Conservation (phyloP, 305 asterid species). For the Petunia hybrid region DNA sequence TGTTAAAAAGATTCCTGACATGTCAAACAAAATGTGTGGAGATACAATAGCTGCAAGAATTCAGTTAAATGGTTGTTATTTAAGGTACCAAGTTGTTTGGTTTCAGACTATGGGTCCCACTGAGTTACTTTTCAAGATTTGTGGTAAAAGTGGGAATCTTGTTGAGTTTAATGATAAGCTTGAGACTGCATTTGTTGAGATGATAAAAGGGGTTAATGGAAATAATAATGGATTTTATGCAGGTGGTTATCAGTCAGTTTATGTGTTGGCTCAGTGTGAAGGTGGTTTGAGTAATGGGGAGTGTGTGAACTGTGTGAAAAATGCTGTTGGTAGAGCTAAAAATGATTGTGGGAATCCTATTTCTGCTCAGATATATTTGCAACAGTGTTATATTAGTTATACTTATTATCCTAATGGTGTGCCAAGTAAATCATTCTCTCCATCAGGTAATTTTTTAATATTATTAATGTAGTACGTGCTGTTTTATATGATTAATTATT, state of each 20-base stretch:
- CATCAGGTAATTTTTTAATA: constrained; percentile 57
- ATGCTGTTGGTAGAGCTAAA: constrained; percentile 56
- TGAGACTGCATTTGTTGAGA: constrained; percentile 64
- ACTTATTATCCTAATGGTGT: constrained; percentile 79
- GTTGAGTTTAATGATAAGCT: constrained; percentile 64
- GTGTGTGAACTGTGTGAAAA: constrained; percentile 81
- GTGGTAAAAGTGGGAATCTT: constrained; percentile 77
- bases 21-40: constrained; percentile 61
- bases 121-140: constrained; percentile 66
- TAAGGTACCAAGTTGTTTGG: constrained; percentile 65
- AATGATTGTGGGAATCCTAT: constrained; percentile 63
- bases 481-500: background rate
- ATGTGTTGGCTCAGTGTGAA: constrained; percentile 89
- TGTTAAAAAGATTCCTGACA: constrained; percentile 47
- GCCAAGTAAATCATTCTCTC: constrained; percentile 46
- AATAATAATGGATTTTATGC: constrained; percentile 65
- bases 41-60: constrained; percentile 65
- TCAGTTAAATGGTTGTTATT: constrained; percentile 73
- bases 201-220: constrained; percentile 61
- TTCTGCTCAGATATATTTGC: constrained; percentile 77
- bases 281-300: constrained; percentile 68
- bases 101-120: constrained; percentile 57
- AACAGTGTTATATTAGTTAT: constrained; percentile 73
- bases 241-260: constrained; percentile 68
- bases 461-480: background rate